Evolutionary conservation across 2,329 filamentous ascomycete species (phyloP).

Genomic region (Colletotrichum nymphaeae): DNA sequence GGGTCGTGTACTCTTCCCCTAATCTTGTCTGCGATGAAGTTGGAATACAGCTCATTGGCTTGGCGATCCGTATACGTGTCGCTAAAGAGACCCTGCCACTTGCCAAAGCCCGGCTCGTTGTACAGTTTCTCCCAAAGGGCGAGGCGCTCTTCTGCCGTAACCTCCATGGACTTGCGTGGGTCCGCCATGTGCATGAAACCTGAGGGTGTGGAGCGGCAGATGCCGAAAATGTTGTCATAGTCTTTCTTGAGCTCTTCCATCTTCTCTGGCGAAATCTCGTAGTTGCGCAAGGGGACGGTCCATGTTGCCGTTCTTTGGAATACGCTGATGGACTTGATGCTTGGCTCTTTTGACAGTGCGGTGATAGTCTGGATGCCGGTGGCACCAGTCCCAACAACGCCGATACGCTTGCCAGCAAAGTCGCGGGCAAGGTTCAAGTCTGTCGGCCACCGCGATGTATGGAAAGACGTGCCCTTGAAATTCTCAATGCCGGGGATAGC

Average conservation of each 20-base stretch:
- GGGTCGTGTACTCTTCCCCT: conserved; percentile 61
- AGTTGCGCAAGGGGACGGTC: conserved; percentile 50
- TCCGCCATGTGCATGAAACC: conserved; percentile 44
- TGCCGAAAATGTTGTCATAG: conserved; percentile 45
- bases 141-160: conserved; percentile 46
- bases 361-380: conserved; percentile 47
- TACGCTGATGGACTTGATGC: conserved; percentile 46
- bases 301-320: conserved; percentile 49
- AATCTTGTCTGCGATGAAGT: conserved; percentile 53
- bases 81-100: conserved; percentile 43
- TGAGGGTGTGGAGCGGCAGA: conserved; percentile 42
- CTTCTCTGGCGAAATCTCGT: conserved; percentile 50
- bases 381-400: conserved; percentile 47
- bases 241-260: conserved; percentile 47
- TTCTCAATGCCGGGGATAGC: conserved; percentile 42
- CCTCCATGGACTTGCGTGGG: conserved; percentile 44
- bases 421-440: conserved; percentile 24
- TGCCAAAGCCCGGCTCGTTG: conserved; percentile 42
- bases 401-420: conserved; percentile 36
- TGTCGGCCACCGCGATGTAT: conserved; percentile 38
- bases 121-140: conserved; percentile 54
- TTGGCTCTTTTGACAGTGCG: conserved; percentile 36
- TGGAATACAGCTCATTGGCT: conserved; percentile 38
- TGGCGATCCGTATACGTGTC: conserved; percentile 52
- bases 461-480: conserved; percentile 35